Evolutionary conservation across 306 rosid species (phyloP).

Genomic region (Vigna radiata): DNA sequence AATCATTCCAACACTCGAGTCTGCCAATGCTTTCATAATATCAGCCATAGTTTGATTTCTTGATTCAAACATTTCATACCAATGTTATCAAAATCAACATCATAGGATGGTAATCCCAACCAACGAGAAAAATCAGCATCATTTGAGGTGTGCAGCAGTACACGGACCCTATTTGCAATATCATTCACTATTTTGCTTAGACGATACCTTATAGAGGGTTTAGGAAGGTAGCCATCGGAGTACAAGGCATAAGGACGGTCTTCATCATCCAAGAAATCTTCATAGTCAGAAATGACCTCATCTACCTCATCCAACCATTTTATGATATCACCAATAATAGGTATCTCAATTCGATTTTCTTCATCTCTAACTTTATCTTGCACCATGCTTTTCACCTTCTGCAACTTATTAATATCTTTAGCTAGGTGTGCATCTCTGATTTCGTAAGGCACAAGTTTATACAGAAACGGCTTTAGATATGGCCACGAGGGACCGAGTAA

Average conservation of each 20-base stretch:
- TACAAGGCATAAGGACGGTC: background rate
- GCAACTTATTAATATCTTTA: background rate
- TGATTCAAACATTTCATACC: conserved; percentile 4
- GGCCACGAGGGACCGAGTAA: background rate
- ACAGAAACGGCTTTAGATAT: background rate
- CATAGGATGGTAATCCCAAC: background rate
- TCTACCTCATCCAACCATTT: background rate
- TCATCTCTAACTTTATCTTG: background rate
- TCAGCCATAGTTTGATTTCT: background rate
- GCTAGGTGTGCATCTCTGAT: background rate
- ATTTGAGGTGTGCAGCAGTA: background rate
- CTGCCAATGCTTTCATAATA: background rate
- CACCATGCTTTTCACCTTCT: background rate
- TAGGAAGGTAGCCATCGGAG: background rate
- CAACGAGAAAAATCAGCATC: background rate
- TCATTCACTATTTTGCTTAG: background rate
- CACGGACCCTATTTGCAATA: background rate
- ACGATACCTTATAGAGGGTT: background rate
- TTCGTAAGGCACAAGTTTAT: background rate
- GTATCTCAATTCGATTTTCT: background rate
- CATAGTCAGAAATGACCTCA: background rate
- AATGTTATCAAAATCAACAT: background rate
- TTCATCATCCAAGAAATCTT: background rate
- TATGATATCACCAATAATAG: background rate
- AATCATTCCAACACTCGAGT: background rate